Conservation (phyloP, 768 basidiomycete species). For the Gautieria morchelliformis region DNA sequence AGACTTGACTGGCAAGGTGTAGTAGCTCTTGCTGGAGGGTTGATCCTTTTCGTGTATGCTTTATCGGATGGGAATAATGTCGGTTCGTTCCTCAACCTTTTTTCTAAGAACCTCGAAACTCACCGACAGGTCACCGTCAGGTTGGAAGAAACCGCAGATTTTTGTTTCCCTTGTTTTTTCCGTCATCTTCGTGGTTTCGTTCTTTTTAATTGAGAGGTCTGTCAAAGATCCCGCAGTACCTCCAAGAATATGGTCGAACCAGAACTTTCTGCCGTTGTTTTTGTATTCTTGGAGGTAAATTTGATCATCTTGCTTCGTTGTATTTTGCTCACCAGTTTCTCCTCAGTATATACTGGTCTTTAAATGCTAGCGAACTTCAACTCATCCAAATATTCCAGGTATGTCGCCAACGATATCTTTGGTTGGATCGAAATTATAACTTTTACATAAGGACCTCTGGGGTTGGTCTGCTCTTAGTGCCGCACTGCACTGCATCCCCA, state of each 20-base stretch:
- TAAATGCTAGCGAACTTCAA: background rate
- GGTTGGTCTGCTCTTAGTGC: slow-evolving; percentile 4
- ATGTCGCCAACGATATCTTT: background rate
- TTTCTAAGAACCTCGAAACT: no score
- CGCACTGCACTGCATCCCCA: slow-evolving; percentile 4
- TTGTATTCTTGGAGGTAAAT: slow-evolving; percentile 2
- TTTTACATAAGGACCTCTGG: slow-evolving; percentile 3
- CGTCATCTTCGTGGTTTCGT: slow-evolving; percentile 27
- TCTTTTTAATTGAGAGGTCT: slow-evolving; percentile 33
- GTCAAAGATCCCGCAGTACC: slow-evolving; percentile 5
- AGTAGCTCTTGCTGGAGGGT: background rate
- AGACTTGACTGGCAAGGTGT: slow-evolving; percentile 8
- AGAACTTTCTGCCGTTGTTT: slow-evolving; percentile 6
- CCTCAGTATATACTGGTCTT: slow-evolving; percentile 4
- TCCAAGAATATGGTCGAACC: slow-evolving; percentile 4
- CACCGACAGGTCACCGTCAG: slow-evolving; percentile 12
- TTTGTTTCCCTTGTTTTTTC: slow-evolving; percentile 39
- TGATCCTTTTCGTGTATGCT: slow-evolving; percentile 4
- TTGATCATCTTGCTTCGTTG: background rate
- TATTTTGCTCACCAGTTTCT: background rate
- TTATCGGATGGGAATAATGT: slow-evolving; percentile 3
- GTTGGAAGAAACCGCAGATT: slow-evolving; percentile 39
- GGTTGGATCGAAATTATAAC: background rate
- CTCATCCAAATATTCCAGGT: slow-evolving; percentile 8
- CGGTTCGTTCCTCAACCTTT: background rate